Percentiles rank a stretch among this genome's conserved stretches.
These are phyloP conservation scores for Penicillium goetzii DNA, from an alignment of 495 filamentous ascomycete species.

Conservation along the genomic window DNA sequence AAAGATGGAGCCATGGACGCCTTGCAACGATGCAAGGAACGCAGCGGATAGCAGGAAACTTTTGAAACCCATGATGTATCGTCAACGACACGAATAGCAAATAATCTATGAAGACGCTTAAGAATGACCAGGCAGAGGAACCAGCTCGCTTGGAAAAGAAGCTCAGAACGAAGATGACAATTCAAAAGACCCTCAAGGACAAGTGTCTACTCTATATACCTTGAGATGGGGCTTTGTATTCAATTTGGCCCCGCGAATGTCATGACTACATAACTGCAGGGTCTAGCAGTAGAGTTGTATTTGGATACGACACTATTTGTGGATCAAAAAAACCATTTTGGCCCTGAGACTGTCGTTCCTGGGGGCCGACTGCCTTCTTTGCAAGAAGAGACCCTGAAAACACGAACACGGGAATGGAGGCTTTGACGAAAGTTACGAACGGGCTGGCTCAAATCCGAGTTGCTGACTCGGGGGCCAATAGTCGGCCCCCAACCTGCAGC, in stretches of 20 bases:
- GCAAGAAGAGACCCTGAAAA: background rate
- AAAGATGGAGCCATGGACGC: constrained; percentile 4
- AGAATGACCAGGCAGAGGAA: background rate
- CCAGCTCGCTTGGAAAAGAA: constrained; percentile 1
- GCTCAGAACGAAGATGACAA: background rate
- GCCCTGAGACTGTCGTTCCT: background rate
- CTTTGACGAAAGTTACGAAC: background rate
- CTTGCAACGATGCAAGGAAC: constrained; percentile 10
- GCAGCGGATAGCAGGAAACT: constrained; percentile 3
- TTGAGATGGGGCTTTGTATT: background rate
- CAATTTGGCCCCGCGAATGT: background rate
- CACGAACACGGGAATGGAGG: background rate
- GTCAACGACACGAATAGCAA: background rate
- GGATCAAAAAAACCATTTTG: background rate
- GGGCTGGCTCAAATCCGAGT: background rate
- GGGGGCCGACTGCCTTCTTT: background rate
- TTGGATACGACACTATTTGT: background rate
- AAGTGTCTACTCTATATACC: background rate
- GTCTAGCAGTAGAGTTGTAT: constrained; percentile 4
- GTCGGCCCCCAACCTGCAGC: background rate
- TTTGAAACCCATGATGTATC: constrained; percentile 6
- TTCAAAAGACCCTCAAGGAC: background rate
- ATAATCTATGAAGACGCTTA: background rate
- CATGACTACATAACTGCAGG: background rate
- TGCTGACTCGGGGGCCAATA: constrained; percentile 3